phyloP scores from a whole-genome alignment of 768 basidiomycete species.

The Cystobasidium onofrii region DNA sequence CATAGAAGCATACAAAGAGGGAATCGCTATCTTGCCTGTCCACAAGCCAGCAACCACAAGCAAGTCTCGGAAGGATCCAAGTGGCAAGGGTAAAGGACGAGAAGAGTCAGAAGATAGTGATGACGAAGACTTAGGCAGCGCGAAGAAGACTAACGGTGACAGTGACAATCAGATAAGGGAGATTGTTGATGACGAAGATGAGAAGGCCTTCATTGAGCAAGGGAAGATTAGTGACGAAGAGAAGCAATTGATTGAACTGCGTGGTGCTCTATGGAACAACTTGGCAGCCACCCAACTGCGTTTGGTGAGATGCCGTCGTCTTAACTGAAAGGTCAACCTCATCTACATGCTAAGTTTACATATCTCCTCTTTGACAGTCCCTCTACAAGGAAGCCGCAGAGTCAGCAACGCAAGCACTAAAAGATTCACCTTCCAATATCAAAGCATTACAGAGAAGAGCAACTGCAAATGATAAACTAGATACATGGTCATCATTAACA shows the following conservation, averaged over 20 bases:
- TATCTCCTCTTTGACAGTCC: slow-evolving; percentile 24
- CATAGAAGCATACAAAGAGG: slow-evolving; percentile 31
- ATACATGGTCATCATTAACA: slow-evolving; percentile 72
- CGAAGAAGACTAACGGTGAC: not conserved
- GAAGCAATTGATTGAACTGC: slow-evolving; percentile 31
- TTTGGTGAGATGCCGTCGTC: slow-evolving; percentile 34
- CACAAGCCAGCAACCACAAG: not conserved
- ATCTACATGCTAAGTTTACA: not conserved
- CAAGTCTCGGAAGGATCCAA: not conserved
- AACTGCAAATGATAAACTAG: slow-evolving; percentile 66
- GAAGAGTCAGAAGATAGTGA: slow-evolving; percentile 21
- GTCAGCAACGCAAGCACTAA: slow-evolving; percentile 76
- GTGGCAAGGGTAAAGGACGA: slow-evolving; percentile 32
- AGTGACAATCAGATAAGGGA: not conserved
- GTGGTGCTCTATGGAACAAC: slow-evolving; percentile 37
- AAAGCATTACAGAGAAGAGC: slow-evolving; percentile 89
- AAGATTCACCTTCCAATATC: slow-evolving; percentile 72
- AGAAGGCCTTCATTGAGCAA: slow-evolving; percentile 20
- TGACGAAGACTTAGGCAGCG: not conserved
- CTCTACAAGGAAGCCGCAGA: slow-evolving; percentile 60
- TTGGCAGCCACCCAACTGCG: slow-evolving; percentile 38
- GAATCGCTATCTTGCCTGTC: slow-evolving; percentile 23
- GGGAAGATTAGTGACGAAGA: slow-evolving; percentile 18
- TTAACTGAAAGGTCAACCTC: no score
- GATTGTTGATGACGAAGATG: slow-evolving; percentile 21